A percentile compares a stretch with the other conserved stretches of the same genome.
These are phyloP conservation scores for Eimeria tenella DNA, from an alignment of 169 alveolate genomes.

Conservation along the genomic window DNA sequence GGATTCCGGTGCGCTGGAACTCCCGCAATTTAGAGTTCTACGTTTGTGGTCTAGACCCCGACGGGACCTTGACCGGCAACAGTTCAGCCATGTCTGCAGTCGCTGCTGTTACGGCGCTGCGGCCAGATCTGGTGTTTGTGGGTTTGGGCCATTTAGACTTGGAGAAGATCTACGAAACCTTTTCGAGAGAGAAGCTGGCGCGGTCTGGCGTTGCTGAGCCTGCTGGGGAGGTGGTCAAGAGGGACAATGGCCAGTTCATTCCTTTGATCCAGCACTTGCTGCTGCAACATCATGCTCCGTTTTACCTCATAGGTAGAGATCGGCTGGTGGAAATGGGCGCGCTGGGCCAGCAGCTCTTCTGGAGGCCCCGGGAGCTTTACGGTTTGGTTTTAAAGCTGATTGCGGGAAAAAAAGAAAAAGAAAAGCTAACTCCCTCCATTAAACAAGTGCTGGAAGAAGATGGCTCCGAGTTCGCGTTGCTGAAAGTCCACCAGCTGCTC, in stretches of 20 bases:
- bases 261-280: conserved; percentile 30
- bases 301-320: conserved; percentile 56
- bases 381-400: not conserved
- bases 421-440: not conserved
- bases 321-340: conserved; percentile 72
- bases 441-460: conserved; percentile 11
- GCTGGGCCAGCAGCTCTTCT: conserved; percentile 35
- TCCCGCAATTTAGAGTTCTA: not conserved
- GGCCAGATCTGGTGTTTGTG: conserved; percentile 54
- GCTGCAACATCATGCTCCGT: not conserved
- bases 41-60: conserved; percentile 25
- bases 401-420: not conserved
- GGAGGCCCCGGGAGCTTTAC: conserved; percentile 53
- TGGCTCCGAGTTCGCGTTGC: not conserved
- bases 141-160: conserved; percentile 58
- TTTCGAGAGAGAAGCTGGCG: conserved; percentile 10
- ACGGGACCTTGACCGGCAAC: not conserved
- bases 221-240: not conserved
- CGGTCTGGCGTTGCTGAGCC: not conserved
- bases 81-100: not conserved
- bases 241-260: conserved; percentile 32
- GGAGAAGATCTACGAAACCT: conserved; percentile 39
- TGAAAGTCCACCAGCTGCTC: conserved; percentile 16
- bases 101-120: not conserved
- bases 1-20: not conserved